These are phyloP conservation scores for Sarocladium kiliense DNA, from an alignment of 2,329 filamentous ascomycete genomes.

Conservation along the genomic window DNA sequence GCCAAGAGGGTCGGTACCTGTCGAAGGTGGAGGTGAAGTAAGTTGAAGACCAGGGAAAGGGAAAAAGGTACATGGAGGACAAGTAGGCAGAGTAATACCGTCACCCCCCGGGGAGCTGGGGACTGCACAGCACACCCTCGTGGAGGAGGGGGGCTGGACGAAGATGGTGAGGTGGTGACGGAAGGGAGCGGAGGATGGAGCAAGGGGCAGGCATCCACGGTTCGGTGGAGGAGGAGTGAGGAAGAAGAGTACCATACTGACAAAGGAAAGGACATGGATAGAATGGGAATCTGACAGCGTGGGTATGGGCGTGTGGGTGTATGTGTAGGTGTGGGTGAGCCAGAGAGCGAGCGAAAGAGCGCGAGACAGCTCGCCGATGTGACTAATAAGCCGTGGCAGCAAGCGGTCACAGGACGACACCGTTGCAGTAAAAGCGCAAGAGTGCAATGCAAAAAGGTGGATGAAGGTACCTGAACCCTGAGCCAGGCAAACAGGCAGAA, in stretches of 20 bases:
- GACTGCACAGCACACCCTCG: background rate
- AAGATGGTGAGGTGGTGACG: background rate
- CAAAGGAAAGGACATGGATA: slow-evolving; percentile 1
- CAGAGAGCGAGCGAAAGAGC: background rate
- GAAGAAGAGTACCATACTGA: background rate
- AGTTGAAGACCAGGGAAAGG: background rate
- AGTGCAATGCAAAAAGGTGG: background rate
- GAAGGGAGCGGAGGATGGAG: slow-evolving; percentile 6
- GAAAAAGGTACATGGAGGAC: background rate
- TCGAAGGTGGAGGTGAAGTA: background rate
- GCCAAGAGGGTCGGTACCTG: slow-evolving; percentile 2
- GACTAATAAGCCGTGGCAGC: background rate
- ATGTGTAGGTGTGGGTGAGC: background rate
- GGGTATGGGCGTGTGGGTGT: slow-evolving; percentile 1
- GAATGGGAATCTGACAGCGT: slow-evolving; percentile 8
- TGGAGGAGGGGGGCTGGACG: background rate
- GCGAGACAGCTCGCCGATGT: background rate
- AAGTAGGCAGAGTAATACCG: slow-evolving; percentile 1
- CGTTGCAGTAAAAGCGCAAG: background rate
- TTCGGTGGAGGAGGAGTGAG: background rate
- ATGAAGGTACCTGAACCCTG: background rate
- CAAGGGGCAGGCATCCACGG: slow-evolving; percentile 4
- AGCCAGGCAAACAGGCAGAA: background rate
- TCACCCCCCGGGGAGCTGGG: slow-evolving; percentile 1
- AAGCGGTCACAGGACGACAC: slow-evolving; percentile 1